Base-by-base conservation (phyloP, 139 green algal species). In the Yamagishiella unicocca region DNA sequence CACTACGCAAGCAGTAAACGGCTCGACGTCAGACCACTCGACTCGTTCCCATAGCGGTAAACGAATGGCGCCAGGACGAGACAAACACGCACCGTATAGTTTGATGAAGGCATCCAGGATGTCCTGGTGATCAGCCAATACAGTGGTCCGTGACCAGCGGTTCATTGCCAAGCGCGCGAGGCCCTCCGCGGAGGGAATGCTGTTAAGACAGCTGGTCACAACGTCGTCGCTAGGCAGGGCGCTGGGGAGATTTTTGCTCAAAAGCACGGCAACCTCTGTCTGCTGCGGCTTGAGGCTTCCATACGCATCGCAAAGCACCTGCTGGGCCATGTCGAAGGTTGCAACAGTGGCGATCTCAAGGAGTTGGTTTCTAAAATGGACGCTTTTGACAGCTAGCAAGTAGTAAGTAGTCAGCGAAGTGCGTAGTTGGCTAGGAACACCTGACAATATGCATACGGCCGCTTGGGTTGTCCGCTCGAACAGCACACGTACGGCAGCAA, bases 81-180 rank as follows among this genome's bases (percentile, higher is more conserved):
- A 21, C 35, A 50, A 19, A 35, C 54, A 42, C 77, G 14, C 40
- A 84, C 77, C 62, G 45, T 79, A 25, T 17, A 87, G 64, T 35
- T 78, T 78, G 35, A 68, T 78, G 35, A 87, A 87, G 2, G 81
- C 62, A 22, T 87, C 43, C 45, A 87, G 66, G 9, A 87, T 87
- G 10, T 78, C 81, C 81, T 87, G 64, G 35, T 87, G 66, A 21
- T 33, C 43, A 42, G 66, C 66, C 29, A 78, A 25, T 4, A 24
- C 45, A 37, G 45, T 55, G 45, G 45, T 78, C 6, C 81, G 64
- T 3, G 66, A 58, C 81, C 81, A 87, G 43, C 81, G 81, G 64
- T 78, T 78, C 33, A 79, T 10, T 0, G 66, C 64, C 4, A 87
- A 35, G 31, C 66, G 43, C 27, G 66, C 81, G 43, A 87, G 66